Evolutionary conservation across 176 grass and related monocot species (phyloP), one percentile per base, ranked within the genome.

Genomic region (Canna indica): DNA sequence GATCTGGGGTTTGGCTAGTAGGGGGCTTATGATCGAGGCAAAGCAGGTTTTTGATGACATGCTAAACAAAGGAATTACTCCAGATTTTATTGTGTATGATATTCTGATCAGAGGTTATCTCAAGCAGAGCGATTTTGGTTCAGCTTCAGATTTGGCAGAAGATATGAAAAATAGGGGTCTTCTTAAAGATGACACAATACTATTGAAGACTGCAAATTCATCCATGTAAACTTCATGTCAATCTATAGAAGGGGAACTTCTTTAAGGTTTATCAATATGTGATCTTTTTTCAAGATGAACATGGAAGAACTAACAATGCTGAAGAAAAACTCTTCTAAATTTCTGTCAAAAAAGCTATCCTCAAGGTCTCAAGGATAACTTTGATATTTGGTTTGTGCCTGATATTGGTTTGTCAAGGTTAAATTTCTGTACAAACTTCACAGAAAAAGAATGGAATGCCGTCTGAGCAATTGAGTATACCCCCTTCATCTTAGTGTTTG

Each of bases 41-140:
- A 73, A 38, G 52, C 50, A 73, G 48, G 71, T 73, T 73, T 73
- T 73, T 73, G 71, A 73, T 73, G 71, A 73, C n/a, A 73, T 73
- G 71, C 28, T 73, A 18, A 52, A 59, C n/a, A 73, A 34, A 20
- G 48, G 48, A 4, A 57, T 73, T 73, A 11, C 33, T 73, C 71
- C 71, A 17, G 71, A 73, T 38, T 24, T 20, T 26, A 11, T 73
- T 7, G 34, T 73, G 33, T 73, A 42, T 73, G 33, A 36, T 73
- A 39, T 73, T 58, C 27, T 73, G 52, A 73, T 73, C 20, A 73
- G 70, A 73, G 71, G 71, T 5, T 58, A 42, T 33, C 50, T 58
- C 34, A 59, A 28, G 52, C 11, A 39, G 34, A 73, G 59, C 42
- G 71, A 73, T 58, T 26, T n/a, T 5, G 32, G 12, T 73, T 27